phyloP scores from a whole-genome alignment of 2,329 filamentous ascomycete genomes.

The Blastomyces emzantsi region DNA sequence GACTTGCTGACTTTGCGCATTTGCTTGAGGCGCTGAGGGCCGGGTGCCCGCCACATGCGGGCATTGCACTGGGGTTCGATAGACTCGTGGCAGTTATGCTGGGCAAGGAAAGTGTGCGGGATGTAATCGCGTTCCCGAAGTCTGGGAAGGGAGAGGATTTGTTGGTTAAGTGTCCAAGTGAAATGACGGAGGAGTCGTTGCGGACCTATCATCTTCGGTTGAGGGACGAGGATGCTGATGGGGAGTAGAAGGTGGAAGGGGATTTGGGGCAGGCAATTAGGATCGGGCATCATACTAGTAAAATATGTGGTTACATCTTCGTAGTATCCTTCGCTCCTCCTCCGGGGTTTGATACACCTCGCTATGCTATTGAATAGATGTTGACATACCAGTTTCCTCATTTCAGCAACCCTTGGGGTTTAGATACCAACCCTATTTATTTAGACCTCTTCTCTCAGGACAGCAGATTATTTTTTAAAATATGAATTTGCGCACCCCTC shows the following conservation, averaged over 20 bases:
- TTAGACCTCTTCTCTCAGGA: neutral
- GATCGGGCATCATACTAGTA: neutral
- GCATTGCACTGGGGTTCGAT: conserved; percentile 88
- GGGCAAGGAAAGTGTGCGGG: conserved; percentile 65
- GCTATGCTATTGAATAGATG: neutral
- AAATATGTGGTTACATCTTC: neutral
- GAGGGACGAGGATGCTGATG: conserved; percentile 16
- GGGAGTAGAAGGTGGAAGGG: neutral
- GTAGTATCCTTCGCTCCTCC: too few species aligned
- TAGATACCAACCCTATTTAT: neutral
- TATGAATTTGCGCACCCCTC: too few species aligned
- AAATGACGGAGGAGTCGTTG: conserved; percentile 53
- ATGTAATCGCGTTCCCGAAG: conserved; percentile 97
- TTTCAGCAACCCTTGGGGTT: neutral
- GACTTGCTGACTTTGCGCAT: conserved; percentile 75
- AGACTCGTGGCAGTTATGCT: conserved; percentile 72
- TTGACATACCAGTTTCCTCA: neutral
- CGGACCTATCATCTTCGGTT: conserved; percentile 50
- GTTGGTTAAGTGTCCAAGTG: conserved; percentile 68
- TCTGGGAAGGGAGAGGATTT: conserved; percentile 80
- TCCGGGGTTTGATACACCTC: neutral
- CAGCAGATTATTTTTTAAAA: neutral
- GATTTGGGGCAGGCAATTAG: neutral
- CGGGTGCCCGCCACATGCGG: conserved; percentile 90
- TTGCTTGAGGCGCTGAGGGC: conserved; percentile 70